Percentiles rank a stretch among this genome's conserved stretches.
phyloP scores from a whole-genome alignment of 306 rosid genomes.

The Hippophae tibetana region DNA sequence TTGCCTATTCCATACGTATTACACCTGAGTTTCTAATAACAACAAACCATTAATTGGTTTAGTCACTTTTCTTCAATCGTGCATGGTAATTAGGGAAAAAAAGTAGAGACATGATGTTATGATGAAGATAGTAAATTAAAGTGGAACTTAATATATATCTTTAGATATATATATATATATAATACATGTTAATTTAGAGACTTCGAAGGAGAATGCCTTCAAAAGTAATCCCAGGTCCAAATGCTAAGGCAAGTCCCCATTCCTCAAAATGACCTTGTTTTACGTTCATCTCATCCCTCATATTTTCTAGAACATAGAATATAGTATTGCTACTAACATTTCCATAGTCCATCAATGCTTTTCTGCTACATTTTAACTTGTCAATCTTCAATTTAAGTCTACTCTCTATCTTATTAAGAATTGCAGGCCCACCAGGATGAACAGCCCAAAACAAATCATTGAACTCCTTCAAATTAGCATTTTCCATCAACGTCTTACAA shows the following conservation, averaged over 20 bases:
- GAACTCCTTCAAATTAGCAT: constrained; percentile 32
- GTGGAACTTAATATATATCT: too few species aligned
- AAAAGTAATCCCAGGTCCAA: constrained; percentile 94
- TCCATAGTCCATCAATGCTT: constrained; percentile 77
- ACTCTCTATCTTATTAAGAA: constrained; percentile 61
- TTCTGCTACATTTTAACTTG: constrained; percentile 69
- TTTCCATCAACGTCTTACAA: constrained; percentile 55
- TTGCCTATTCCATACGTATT: too few species aligned
- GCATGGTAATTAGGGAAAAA: too few species aligned
- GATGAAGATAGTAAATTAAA: too few species aligned
- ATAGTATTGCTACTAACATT: constrained; percentile 93
- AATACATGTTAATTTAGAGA: constrained; percentile 20
- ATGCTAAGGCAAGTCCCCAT: constrained; percentile 91
- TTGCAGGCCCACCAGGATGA: constrained; percentile 94
- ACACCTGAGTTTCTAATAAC: too few species aligned
- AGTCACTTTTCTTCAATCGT: too few species aligned
- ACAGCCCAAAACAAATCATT: constrained; percentile 91
- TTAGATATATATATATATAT: not conserved
- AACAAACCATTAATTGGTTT: too few species aligned
- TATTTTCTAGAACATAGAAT: constrained; percentile 78
- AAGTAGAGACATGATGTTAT: too few species aligned
- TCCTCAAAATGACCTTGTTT: constrained; percentile 44
- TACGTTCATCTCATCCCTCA: constrained; percentile 53
- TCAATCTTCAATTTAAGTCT: constrained; percentile 40
- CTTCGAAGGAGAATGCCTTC: constrained; percentile 92